Percentiles rank a stretch among this genome's conserved stretches.
phyloP scores from a whole-genome alignment of 2,329 filamentous ascomycete species.

The Byssoonygena ceratinophila region DNA sequence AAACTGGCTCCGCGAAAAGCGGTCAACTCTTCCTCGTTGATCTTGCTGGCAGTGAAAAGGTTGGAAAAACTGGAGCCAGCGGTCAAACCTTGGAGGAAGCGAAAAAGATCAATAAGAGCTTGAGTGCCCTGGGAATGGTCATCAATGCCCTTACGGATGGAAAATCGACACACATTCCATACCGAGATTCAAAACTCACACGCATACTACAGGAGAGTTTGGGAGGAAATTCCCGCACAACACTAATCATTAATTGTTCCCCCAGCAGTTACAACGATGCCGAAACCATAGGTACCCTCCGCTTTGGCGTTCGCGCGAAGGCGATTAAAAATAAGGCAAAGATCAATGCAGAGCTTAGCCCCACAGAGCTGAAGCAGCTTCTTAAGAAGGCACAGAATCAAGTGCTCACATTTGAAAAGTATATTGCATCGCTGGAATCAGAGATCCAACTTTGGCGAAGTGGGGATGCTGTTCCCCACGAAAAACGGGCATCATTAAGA shows the following conservation, averaged over 20 bases:
- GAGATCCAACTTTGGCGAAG: conserved; percentile 81
- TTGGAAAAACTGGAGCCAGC: conserved; percentile 94
- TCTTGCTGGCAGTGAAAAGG: conserved; percentile 95
- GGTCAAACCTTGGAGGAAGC: conserved; percentile 96
- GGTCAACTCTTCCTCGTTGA: conserved; percentile 96
- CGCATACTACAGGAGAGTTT: conserved; percentile 94
- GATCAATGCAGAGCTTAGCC: conserved; percentile 96
- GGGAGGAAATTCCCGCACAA: conserved; percentile 96
- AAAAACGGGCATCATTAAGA: conserved; percentile 67
- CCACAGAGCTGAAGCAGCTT: conserved; percentile 82
- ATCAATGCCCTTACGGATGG: conserved; percentile 96
- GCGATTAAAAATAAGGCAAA: conserved; percentile 99
- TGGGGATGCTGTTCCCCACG: conserved; percentile 79
- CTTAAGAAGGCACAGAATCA: conserved; percentile 88
- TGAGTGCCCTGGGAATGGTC: conserved; percentile 96
- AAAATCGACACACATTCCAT: conserved; percentile 91
- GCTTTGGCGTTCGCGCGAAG: conserved; percentile 93
- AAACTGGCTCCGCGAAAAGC: conserved; percentile 90
- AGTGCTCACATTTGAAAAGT: conserved; percentile 76
- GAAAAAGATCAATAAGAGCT: conserved; percentile 99
- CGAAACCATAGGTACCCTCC: conserved; percentile 81
- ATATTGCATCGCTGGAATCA: conserved; percentile 70
- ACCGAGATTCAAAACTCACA: conserved; percentile 95
- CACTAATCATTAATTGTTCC: conserved; percentile 97
- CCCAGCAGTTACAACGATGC: conserved; percentile 96